phyloP scores from a whole-genome alignment of 2,329 filamentous ascomycete species.

The Mollisia scopiformis region DNA sequence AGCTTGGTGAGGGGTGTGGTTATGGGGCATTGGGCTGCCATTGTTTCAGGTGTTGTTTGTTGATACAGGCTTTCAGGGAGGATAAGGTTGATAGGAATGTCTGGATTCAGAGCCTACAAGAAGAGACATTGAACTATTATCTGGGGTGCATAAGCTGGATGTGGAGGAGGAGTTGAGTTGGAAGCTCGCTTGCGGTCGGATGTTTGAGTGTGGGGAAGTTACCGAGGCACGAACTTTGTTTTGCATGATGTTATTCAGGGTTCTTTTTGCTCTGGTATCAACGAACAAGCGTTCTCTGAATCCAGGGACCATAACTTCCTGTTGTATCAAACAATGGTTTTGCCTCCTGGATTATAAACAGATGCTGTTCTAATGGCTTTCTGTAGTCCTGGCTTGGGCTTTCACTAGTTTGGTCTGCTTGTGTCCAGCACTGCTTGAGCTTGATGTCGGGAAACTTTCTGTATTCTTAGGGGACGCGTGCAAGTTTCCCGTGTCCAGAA shows the following conservation, averaged over 20 bases:
- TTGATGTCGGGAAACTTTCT: too few relatives aligned
- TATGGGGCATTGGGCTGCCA: conserved; percentile 45
- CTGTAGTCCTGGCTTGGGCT: too few relatives aligned
- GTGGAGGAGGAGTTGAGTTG: background rate
- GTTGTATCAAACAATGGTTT: too few relatives aligned
- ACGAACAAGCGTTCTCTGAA: background rate
- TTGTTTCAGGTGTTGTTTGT: conserved; percentile 7
- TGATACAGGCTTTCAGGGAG: background rate
- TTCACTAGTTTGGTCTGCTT: too few relatives aligned
- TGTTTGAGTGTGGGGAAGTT: background rate
- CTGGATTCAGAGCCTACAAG: background rate
- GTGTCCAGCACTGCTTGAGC: too few relatives aligned
- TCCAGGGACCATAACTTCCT: background rate
- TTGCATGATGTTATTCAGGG: background rate
- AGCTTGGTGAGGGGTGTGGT: conserved; percentile 78
- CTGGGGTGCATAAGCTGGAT: background rate
- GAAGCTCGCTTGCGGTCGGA: conserved; percentile 1
- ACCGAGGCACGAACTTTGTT: background rate
- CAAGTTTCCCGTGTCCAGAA: too few relatives aligned
- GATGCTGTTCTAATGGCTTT: too few relatives aligned
- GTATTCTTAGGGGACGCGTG: too few relatives aligned
- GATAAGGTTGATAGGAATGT: background rate
- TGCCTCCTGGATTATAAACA: too few relatives aligned
- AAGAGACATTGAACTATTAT: background rate
- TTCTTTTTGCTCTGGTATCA: background rate